Evolutionary conservation across 805 yeast genomes (phyloP), one percentile per base, ranked within the genome.

Genomic region (Ascoidea rubescens): DNA sequence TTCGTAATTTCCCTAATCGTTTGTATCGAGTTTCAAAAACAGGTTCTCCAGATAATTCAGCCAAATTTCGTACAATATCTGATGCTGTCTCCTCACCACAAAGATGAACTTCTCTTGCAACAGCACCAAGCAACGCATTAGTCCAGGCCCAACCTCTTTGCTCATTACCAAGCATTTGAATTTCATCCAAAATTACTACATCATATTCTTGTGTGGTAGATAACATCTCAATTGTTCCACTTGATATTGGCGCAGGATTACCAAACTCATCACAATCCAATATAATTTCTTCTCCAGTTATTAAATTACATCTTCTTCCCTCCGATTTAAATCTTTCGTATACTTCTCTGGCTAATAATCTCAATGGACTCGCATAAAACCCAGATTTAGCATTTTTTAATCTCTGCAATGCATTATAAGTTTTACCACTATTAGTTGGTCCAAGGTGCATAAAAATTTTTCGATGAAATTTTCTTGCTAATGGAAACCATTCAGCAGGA

Each of bases 351-450:
- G 98, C 99, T 51, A 93, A 71, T 52, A 93, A 71, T 55, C 99
- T 72, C 48, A 93, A 69, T 0, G 99, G 99, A 0, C 98, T 98
- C 0, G 98, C 98, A 66, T 83, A 93, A 58, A 84, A 86, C 0
- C 99, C 99, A 17, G 80, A 74, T 37, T 79, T 72, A 14, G 88
- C 80, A 21, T 65, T 60, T 58, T 80, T 80, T 49, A 93, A 71
- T 52, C 79, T 73, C 59, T 84, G 73, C 48, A 93, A 68, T 0
- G 98, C 96, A 49, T 78, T 75, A 62, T 87, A 86, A 0, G 98
- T 93, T 61, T 93, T 93, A 10, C 99, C 99, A 58, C 93, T 82
- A 64, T 93, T 93, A 0, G 99, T 93, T 1, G 99, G 99, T 0
- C 99, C 99, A 8, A 93, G 87, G 64, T 93, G 99, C 80, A 93